Percentiles rank a stretch among this genome's conserved stretches.
Conservation (phyloP, 2,329 filamentous ascomycete genomes). For the Arthrobotrys iridis region DNA sequence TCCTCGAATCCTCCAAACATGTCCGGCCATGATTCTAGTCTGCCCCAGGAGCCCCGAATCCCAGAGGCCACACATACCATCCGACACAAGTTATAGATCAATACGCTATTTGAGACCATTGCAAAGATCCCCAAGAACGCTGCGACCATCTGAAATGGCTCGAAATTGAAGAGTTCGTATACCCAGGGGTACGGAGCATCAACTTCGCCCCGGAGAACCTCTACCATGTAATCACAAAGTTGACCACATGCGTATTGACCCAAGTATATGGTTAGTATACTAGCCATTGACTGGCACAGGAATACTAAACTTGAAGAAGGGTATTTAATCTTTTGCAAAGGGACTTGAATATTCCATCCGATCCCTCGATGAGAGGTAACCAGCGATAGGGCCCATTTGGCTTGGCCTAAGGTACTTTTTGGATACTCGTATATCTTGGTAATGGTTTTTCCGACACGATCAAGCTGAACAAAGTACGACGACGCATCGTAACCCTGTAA, state of each 20-base stretch:
- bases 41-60: not conserved
- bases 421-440: constrained; percentile 11
- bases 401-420: not conserved
- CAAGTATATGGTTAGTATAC: constrained; percentile 17
- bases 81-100: not conserved
- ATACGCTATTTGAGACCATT: constrained; percentile 17
- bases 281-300: not conserved
- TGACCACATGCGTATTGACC: not conserved
- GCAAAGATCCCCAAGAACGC: constrained; percentile 24
- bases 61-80: constrained; percentile 20
- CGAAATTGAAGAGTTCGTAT: constrained; percentile 12
- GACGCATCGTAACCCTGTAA: constrained; percentile 13
- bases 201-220: constrained; percentile 6
- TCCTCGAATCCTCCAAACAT: constrained; percentile 25
- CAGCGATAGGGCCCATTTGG: constrained; percentile 6
- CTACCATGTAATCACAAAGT: constrained; percentile 23
- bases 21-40: constrained; percentile 19
- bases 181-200: constrained; percentile 3
- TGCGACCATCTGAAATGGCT: constrained; percentile 6
- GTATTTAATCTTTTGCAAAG: constrained; percentile 9
- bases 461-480: not conserved
- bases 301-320: not conserved
- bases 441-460: not conserved
- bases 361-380: constrained; percentile 8
- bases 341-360: constrained; percentile 21